A percentile compares a stretch with the other conserved stretches of the same genome.
These are phyloP conservation scores for Boletellus sp. DNA, from an alignment of 1,284 basidiomycete species.

Conservation along the genomic window DNA sequence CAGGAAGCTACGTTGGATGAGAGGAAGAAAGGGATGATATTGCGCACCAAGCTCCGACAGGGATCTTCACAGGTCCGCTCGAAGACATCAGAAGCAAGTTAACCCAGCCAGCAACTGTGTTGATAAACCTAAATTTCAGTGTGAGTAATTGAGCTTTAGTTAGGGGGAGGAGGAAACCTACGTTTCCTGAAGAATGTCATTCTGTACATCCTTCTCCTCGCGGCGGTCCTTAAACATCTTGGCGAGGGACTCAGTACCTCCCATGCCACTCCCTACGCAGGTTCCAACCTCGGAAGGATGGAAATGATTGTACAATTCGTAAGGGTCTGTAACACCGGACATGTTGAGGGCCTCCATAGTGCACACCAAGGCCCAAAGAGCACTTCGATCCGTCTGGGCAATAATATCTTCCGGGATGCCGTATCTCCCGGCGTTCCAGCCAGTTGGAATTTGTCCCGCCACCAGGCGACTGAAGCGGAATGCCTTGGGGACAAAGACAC, in stretches of 20 bases:
- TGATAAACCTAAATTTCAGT: conserved; percentile 73
- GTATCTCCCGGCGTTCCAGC: conserved; percentile 94
- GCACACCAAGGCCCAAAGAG: conserved; percentile 94
- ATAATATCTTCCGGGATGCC: conserved; percentile 98
- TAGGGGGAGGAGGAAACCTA: conserved; percentile 37
- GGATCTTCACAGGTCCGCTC: conserved; percentile 96
- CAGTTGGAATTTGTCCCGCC: conserved; percentile 94
- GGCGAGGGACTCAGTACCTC: conserved; percentile 83
- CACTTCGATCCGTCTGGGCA: conserved; percentile 90
- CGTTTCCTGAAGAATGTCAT: conserved; percentile 98
- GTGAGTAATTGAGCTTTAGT: conserved; percentile 17
- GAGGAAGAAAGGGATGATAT: neutral
- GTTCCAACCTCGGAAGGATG: conserved; percentile 96
- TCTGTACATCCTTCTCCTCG: conserved; percentile 96
- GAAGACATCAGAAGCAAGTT: conserved; percentile 93
- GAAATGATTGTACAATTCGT: conserved; percentile 93
- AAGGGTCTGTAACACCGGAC: conserved; percentile 97
- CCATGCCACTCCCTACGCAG: conserved; percentile 94
- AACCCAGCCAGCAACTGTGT: conserved; percentile 97
- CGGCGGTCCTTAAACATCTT: conserved; percentile 99
- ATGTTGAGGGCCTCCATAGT: conserved; percentile 94
- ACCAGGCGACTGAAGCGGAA: conserved; percentile 93
- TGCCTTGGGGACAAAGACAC: conserved; percentile 91
- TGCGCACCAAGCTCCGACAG: conserved; percentile 92
- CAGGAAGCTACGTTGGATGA: conserved; percentile 7